Evolutionary conservation across 805 yeast species (phyloP), one percentile per base, ranked within the genome.

Genomic region (Candida nemodendra): DNA sequence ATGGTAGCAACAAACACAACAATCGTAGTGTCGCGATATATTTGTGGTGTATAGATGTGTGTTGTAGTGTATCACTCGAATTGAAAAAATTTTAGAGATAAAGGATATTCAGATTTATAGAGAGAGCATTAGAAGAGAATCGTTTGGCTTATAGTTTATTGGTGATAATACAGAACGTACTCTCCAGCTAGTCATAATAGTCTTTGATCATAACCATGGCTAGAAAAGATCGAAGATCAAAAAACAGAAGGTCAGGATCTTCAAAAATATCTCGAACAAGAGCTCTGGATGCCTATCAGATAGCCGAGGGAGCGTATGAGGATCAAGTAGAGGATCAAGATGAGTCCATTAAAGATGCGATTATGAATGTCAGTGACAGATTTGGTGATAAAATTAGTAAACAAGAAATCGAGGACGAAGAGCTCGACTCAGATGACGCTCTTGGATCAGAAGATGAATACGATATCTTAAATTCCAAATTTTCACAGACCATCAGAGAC

Each of bases 391-490:
- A 51, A 9, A 48, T 11, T 7, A 21, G 47, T 3, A 59, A 62
- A 7, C 61, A 60, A 8, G 60, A 54, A 0, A 58, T 65, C 38
- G 68, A 61, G 17, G 72, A 63, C 32, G 69, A 62, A 36, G 67
- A 63, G 32, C 53, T 63, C 3, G 66, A 63, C 41, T 86, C 95
- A 1, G 96, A 89, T 59, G 96, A 84, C 51, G 96, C 95, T 0
- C 63, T 86, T 42, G 95, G 93, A 0, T 81, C 93, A 0, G 95
- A 76, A 41, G 90, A 84, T 48, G 86, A 79, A 38, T 74, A 70
- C 37, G 84, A 75, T 50, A 69, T 74, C 6, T 61, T 81, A 50
- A 74, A 76, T 58, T 76, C 85, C 21, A 82, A 77, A 54, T 77
- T 81, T 46, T 79, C 88, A 5, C 86, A 82, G 53, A 76, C 83